Base-by-base conservation (phyloP, 2,329 filamentous ascomycete genomes). In the Alternaria triticimaculans region DNA sequence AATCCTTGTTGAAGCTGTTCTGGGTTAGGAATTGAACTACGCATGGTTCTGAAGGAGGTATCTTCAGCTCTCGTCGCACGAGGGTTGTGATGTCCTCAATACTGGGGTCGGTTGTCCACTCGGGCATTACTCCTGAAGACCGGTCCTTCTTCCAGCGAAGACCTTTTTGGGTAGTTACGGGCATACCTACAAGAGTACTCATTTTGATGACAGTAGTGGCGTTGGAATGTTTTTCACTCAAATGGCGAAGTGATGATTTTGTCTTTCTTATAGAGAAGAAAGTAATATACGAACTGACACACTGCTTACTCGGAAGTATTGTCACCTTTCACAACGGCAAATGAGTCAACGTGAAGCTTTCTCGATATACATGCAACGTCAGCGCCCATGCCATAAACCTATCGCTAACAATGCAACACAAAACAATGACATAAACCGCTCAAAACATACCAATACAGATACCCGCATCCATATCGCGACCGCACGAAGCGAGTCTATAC, bases 401-500 rank as follows among this genome's bases (percentile, higher is more conserved):
- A 23, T 51, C 20, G 49, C 49, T 37, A 23, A 51, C 18, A 41
- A 53, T 53, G 49, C 30, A 23, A 23, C 28, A n/a, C 15, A 15
- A 18, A 53, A 37, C 49, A 41, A 53, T 37, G 49, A 15, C 28
- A 8, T 21, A 25, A 41, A 41, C 28, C 49, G 20, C 49, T 53
- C 28, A 41, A 53, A 53, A 37, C 4, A 21, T 21, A 10, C 18
- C 14, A 21, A 11, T 28, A 37, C 30, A 53, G 7, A 53, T 41
- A 33, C 28, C 33, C 49, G 20, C 15, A 41, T 41, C 26, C n/a
- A 53, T 41, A 6, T 41, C 20, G 1, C 15, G 28, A 33, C 26
- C 18, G 18, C 49, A 23, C 49, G 28, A 51, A 33, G 28, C 49
- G 18, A 37, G 28, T 33, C 63, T 41, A 33, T 62, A 69, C 55